Conservation (phyloP, 1,139 yeast species). For the Sugiyamaella japonica region DNA sequence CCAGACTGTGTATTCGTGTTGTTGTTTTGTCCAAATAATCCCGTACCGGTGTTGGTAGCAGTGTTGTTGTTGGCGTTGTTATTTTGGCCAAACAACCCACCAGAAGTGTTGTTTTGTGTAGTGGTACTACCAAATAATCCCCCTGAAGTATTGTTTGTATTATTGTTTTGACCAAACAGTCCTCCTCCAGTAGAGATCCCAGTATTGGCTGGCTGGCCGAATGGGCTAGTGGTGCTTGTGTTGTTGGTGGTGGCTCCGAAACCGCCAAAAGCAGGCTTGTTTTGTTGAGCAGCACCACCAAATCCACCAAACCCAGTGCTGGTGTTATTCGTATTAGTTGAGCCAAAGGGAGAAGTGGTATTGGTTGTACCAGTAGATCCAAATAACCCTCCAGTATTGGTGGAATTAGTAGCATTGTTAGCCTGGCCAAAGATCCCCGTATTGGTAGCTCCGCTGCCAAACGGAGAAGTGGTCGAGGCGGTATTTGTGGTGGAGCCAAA, state of each 20-base stretch:
- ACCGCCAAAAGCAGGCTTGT: conserved; percentile 25
- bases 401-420: not conserved
- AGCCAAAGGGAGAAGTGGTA: conserved; percentile 31
- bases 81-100: conserved; percentile 25
- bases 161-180: conserved; percentile 19
- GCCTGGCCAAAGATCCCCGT: conserved; percentile 39
- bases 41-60: conserved; percentile 1
- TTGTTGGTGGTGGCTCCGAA: not conserved
- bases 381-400: conserved; percentile 39
- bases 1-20: not conserved
- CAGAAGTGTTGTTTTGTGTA: conserved; percentile 7
- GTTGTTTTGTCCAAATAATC: conserved; percentile 20
- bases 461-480: conserved; percentile 26
- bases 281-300: conserved; percentile 29
- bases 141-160: conserved; percentile 16
- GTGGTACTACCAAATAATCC: conserved; percentile 25
- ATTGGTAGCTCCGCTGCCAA: conserved; percentile 17
- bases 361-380: conserved; percentile 31
- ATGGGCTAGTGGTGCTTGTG: conserved; percentile 14
- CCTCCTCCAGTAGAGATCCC: conserved; percentile 11
- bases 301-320: conserved; percentile 28
- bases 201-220: conserved; percentile 16
- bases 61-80: not conserved
- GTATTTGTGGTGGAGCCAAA: conserved; percentile 22
- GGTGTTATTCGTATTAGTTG: conserved; percentile 20